Conservation (phyloP, 257 asterid species). For the Echites panduratus region DNA sequence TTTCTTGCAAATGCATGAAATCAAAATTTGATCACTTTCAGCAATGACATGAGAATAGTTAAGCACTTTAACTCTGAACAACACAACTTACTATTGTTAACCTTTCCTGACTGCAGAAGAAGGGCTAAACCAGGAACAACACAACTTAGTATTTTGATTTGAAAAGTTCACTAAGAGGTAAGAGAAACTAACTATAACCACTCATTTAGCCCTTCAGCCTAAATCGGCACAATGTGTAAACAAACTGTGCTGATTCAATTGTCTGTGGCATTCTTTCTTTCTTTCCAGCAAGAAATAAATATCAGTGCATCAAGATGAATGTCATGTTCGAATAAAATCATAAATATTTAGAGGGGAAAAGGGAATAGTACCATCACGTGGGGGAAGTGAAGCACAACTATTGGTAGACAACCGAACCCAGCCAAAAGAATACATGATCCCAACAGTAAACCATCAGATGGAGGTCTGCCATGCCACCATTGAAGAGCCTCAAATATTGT, state of each 20-base stretch:
- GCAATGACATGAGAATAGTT: background rate
- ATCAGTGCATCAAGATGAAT: background rate
- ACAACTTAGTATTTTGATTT: background rate
- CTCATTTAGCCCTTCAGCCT: background rate
- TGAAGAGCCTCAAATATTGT: slow-evolving; percentile 95
- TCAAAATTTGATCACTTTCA: background rate
- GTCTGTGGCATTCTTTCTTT: slow-evolving; percentile 4
- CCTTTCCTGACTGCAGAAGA: too few relatives aligned
- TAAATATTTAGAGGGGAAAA: background rate
- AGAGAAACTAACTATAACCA: background rate
- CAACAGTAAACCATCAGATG: slow-evolving; percentile 90
- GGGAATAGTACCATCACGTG: slow-evolving; percentile 71
- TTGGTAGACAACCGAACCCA: slow-evolving; percentile 89
- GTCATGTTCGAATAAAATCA: background rate
- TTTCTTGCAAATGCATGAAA: background rate
- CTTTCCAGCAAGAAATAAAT: background rate
- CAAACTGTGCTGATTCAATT: background rate
- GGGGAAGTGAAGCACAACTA: slow-evolving; percentile 93
- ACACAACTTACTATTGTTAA: background rate
- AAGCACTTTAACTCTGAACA: background rate
- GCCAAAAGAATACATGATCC: slow-evolving; percentile 80
- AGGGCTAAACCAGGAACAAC: too few relatives aligned
- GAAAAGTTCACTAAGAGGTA: background rate
- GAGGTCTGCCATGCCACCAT: slow-evolving; percentile 98
- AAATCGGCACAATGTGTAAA: background rate